These are phyloP conservation scores for Saprolegnia parasitica DNA, from an alignment of 352 stramenopile species.

Conservation along the genomic window DNA sequence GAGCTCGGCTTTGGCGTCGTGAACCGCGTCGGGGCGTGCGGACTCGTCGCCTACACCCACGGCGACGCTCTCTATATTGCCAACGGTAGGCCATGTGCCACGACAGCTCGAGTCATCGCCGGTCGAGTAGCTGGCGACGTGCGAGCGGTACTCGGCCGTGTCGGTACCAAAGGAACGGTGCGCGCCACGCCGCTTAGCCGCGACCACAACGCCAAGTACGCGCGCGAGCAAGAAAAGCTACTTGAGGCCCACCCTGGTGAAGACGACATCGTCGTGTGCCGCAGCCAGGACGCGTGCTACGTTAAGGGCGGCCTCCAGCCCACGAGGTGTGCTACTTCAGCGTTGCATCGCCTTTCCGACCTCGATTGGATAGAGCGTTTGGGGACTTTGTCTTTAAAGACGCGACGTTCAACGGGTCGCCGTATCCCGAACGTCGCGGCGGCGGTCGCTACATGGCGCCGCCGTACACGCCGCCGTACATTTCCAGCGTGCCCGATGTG, in stretches of 20 bases:
- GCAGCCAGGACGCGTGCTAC: slow-evolving; percentile 87
- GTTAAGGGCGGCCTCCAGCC: slow-evolving; percentile 89
- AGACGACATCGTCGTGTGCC: slow-evolving; percentile 85
- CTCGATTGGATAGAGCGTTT: slow-evolving; percentile 39
- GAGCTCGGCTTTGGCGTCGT: slow-evolving; percentile 88
- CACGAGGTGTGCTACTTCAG: slow-evolving; percentile 43
- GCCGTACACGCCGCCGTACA: slow-evolving; percentile 92
- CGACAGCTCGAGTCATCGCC: neutral
- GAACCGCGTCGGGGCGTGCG: slow-evolving; percentile 83
- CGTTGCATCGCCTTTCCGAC: neutral
- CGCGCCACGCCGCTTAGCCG: slow-evolving; percentile 73
- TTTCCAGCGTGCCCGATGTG: slow-evolving; percentile 84
- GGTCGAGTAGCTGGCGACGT: slow-evolving; percentile 60
- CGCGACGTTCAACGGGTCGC: slow-evolving; percentile 86
- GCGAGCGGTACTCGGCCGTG: slow-evolving; percentile 65
- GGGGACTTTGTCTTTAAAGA: slow-evolving; percentile 93
- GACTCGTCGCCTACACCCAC: slow-evolving; percentile 72
- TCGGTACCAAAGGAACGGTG: slow-evolving; percentile 35
- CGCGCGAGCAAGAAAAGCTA: slow-evolving; percentile 82
- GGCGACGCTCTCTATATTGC: slow-evolving; percentile 78
- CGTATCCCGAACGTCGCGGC: slow-evolving; percentile 73
- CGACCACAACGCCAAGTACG: slow-evolving; percentile 90
- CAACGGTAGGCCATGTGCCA: slow-evolving; percentile 42
- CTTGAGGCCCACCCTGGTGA: slow-evolving; percentile 80
- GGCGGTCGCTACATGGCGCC: slow-evolving; percentile 81